Conservation (phyloP, 2,329 filamentous ascomycete genomes). For the Xylariaceae sp. region DNA sequence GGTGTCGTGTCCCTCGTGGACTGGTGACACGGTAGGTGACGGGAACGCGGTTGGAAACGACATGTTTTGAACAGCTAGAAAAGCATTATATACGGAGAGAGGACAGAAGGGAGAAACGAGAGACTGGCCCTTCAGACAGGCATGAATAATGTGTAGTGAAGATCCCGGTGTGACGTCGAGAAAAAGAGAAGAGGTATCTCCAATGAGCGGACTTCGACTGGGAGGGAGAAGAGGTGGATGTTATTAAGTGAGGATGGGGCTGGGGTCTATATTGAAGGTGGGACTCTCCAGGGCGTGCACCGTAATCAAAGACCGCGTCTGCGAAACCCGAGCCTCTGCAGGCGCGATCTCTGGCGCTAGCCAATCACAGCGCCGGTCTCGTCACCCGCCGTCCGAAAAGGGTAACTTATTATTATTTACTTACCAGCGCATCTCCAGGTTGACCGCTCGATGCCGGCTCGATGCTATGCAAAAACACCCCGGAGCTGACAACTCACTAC, state of each 20-base stretch:
- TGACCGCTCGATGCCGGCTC: slow-evolving; percentile 29
- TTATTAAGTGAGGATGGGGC: slow-evolving; percentile 32
- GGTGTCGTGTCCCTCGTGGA: slow-evolving; percentile 32
- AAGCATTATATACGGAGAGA: slow-evolving; percentile 33
- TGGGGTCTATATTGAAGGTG: slow-evolving; percentile 28
- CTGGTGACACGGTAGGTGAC: slow-evolving; percentile 31
- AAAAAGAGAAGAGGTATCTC: slow-evolving; percentile 14
- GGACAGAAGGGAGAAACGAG: slow-evolving; percentile 14
- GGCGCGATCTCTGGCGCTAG: slow-evolving; percentile 23
- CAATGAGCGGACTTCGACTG: slow-evolving; percentile 16
- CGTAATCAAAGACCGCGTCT: slow-evolving; percentile 37
- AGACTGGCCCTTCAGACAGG: slow-evolving; percentile 8
- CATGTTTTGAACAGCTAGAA: slow-evolving; percentile 32
- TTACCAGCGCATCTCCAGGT: slow-evolving; percentile 36
- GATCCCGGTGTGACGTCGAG: background rate
- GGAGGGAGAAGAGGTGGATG: slow-evolving; percentile 28
- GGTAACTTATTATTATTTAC: slow-evolving; percentile 42
- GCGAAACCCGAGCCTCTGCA: slow-evolving; percentile 16
- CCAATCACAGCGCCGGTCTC: slow-evolving; percentile 35
- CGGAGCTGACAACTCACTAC: background rate
- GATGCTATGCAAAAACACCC: slow-evolving; percentile 26
- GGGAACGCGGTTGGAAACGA: slow-evolving; percentile 37
- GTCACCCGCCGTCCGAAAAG: slow-evolving; percentile 33
- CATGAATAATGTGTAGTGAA: background rate
- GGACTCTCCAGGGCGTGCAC: slow-evolving; percentile 33